phyloP scores from a whole-genome alignment of 2,329 filamentous ascomycete species.

The Sclerotinia borealis region DNA sequence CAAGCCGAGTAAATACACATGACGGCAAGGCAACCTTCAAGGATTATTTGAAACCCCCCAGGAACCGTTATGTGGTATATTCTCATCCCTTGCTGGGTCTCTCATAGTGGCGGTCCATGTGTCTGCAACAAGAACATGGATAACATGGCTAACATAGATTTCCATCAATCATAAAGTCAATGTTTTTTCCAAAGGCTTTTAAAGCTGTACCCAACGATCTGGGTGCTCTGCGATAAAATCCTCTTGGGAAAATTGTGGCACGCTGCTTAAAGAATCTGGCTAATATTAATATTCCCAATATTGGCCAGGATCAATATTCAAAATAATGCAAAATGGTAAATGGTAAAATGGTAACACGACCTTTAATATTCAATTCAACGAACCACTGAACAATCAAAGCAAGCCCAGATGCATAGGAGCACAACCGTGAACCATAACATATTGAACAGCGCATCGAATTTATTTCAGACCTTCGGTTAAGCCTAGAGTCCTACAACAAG shows the following conservation, averaged over 20 bases:
- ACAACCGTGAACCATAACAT: slow-evolving; percentile 4
- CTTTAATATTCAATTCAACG: slow-evolving; percentile 5
- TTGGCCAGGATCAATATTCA: background rate
- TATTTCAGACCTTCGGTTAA: background rate
- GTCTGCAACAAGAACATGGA: background rate
- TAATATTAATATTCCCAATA: too few relatives aligned
- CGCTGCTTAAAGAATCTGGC: background rate
- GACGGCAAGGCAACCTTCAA: background rate
- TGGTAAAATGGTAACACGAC: background rate
- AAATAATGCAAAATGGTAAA: too few relatives aligned
- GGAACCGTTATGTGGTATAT: slow-evolving; percentile 5
- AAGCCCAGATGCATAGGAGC: background rate
- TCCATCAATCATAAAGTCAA: background rate
- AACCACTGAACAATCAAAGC: slow-evolving; percentile 6
- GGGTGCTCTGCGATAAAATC: background rate
- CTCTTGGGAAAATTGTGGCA: background rate
- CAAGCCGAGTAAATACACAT: background rate
- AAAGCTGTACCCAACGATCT: slow-evolving; percentile 2
- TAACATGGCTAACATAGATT: background rate
- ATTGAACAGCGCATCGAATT: slow-evolving; percentile 2
- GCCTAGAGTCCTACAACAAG: background rate
- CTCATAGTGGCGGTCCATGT: background rate
- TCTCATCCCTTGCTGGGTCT: background rate
- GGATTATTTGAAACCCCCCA: background rate
- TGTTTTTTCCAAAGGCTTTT: background rate